phyloP scores from a whole-genome alignment of 2,329 filamentous ascomycete species.

The Acarospora socialis region DNA sequence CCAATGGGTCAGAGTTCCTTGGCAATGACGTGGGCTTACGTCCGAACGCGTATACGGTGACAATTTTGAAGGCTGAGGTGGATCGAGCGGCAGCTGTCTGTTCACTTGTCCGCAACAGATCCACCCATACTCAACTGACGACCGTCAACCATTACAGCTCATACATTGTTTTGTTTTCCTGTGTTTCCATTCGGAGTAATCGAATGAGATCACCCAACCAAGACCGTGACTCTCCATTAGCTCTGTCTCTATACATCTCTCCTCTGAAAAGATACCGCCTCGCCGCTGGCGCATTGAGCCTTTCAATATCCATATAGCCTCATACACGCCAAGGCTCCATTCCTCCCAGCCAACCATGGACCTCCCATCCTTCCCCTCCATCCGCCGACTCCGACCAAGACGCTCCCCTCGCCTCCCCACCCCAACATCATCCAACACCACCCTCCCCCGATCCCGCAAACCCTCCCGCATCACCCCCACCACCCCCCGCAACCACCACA shows the following conservation, averaged over 20 bases:
- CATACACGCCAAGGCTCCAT: not conserved
- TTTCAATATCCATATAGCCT: not conserved
- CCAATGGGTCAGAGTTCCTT: no score
- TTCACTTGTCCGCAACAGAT: no score
- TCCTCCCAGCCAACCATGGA: constrained; percentile 12
- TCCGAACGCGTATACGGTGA: no score
- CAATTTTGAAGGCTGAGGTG: no score
- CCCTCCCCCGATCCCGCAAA: constrained; percentile 17
- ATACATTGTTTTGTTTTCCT: no score
- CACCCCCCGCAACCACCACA: constrained; percentile 20
- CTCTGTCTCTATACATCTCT: not conserved
- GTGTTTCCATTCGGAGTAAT: no score
- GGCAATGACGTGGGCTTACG: no score
- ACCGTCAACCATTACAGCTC: no score
- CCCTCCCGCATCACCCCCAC: constrained; percentile 15
- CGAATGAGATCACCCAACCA: no score
- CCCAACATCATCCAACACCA: not conserved
- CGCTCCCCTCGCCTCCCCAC: not conserved
- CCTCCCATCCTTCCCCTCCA: constrained; percentile 20
- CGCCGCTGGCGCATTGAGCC: not conserved
- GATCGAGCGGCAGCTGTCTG: no score
- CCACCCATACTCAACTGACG: no score
- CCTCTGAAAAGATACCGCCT: not conserved
- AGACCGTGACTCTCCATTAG: not conserved
- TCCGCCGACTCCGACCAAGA: constrained; percentile 5